Conservation (phyloP, 2,329 filamentous ascomycete species). For the Paracamarosporium sp. region DNA sequence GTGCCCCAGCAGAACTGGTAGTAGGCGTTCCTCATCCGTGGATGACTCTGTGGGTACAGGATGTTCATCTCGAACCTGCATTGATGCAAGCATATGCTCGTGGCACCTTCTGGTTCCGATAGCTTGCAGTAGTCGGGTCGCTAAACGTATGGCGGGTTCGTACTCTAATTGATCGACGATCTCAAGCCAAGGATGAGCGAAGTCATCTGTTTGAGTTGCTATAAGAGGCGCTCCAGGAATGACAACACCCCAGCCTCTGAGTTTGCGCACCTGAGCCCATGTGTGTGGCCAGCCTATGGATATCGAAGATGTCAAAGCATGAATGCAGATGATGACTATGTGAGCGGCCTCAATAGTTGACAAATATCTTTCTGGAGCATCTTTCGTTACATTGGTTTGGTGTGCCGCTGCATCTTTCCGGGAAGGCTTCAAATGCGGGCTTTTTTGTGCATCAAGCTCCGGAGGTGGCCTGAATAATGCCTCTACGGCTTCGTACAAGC, state of each 20-base stretch:
- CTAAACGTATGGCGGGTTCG: constrained; percentile 58
- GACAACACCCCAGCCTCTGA: constrained; percentile 46
- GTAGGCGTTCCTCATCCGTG: constrained; percentile 8
- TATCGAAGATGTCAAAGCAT: constrained; percentile 46
- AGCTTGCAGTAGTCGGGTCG: constrained; percentile 56
- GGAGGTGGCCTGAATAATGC: constrained; percentile 45
- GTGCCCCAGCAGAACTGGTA: constrained; percentile 31
- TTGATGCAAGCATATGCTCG: constrained; percentile 53
- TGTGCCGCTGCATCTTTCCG: constrained; percentile 17
- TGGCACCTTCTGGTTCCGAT: constrained; percentile 58
- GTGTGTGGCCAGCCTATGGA: constrained; percentile 36
- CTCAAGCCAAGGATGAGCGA: constrained; percentile 37
- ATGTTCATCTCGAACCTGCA: constrained; percentile 10
- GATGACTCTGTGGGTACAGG: background rate
- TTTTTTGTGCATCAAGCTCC: constrained; percentile 34
- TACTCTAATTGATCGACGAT: constrained; percentile 57
- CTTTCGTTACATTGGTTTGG: background rate
- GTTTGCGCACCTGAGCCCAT: constrained; percentile 46
- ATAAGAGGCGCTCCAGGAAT: constrained; percentile 26
- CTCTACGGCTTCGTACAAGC: constrained; percentile 39
- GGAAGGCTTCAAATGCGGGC: constrained; percentile 24
- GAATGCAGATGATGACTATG: constrained; percentile 49
- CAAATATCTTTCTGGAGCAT: constrained; percentile 27
- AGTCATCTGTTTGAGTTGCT: constrained; percentile 23
- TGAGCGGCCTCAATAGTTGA: constrained; percentile 47